Evolutionary conservation across 2,329 filamentous ascomycete species (phyloP), one percentile per base, ranked within the genome.

Genomic region (Penicillium hesseltinei): DNA sequence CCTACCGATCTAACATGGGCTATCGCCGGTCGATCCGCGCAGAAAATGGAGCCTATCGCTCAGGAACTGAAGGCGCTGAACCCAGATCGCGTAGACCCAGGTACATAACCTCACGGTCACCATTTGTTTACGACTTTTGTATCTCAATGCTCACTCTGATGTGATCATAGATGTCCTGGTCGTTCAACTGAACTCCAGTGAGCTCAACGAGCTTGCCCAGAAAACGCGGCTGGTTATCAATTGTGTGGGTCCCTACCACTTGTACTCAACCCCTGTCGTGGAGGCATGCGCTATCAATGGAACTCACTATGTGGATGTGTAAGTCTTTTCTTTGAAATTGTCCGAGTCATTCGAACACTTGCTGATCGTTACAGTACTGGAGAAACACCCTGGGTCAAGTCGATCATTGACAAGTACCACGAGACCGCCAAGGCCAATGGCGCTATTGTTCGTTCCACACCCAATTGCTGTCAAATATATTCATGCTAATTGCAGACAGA

Each of bases 1-100:
- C 89, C 92, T 0, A 90, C 88, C 19, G 84, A 91, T 71, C 74
- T 96, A 60, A 91, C 86, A 78, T 97, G 92, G 92, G 92, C 91
- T 15, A 80, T 97, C 54, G 90, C 91, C 45, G 92, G 92, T 31
- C 88, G 92, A 27, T 92, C 90, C n/a, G 78, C 82, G 48, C 78
- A 81, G 48, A 96, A 96, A 73, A 82, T 97, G 5, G 82, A 88
- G 63, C 76, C 77, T 40, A 75, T 97, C 11, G 84, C 86, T 8
- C 78, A 85, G 51, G 85, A 90, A 54, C 82, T 92, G 71, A 85
- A 86, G 66, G 71, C 77, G 56, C 68, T 89, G 57, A 89, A 89
- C 70, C 80, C 86, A 2, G 87, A 95, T 72, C 87, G 92, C 52
- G 69, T 78, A 36, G 82, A 84, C 52, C 91, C 92, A 69, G 84